Percentiles rank a stretch among this genome's conserved stretches.
These are phyloP conservation scores for Gossypium aridum DNA, from an alignment of 441 rosid species.

Conservation along the genomic window DNA sequence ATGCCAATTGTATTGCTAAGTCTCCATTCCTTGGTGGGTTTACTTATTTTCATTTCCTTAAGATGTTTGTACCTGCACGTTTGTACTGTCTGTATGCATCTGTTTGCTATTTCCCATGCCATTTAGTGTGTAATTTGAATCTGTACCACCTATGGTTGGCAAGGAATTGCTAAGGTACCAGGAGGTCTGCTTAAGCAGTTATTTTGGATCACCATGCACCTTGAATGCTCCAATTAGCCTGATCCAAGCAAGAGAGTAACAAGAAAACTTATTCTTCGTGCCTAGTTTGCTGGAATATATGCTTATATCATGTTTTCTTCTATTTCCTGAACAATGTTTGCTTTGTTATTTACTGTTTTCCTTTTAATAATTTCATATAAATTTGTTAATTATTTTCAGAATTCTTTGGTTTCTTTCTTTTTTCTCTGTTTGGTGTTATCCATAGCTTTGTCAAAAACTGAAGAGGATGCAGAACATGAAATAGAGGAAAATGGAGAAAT, in stretches of 20 bases:
- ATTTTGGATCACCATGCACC: neutral
- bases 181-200: neutral
- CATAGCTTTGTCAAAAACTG: constrained; percentile 33
- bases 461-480: constrained; percentile 38
- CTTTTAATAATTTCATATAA: neutral
- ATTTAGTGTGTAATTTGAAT: neutral
- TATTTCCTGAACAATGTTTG: neutral
- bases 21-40: neutral
- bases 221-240: neutral
- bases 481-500: constrained; percentile 33
- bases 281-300: neutral
- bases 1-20: neutral
- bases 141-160: neutral
- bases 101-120: neutral
- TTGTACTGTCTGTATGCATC: neutral
- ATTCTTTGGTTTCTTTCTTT: neutral
- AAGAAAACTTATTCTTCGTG: neutral
- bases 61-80: neutral
- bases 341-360: neutral
- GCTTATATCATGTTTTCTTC: neutral
- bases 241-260: neutral
- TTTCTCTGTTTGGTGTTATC: neutral
- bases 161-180: neutral
- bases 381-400: neutral
- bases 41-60: neutral